Base-by-base conservation (phyloP, 2,329 filamentous ascomycete genomes). In the Nemania serpens region DNA sequence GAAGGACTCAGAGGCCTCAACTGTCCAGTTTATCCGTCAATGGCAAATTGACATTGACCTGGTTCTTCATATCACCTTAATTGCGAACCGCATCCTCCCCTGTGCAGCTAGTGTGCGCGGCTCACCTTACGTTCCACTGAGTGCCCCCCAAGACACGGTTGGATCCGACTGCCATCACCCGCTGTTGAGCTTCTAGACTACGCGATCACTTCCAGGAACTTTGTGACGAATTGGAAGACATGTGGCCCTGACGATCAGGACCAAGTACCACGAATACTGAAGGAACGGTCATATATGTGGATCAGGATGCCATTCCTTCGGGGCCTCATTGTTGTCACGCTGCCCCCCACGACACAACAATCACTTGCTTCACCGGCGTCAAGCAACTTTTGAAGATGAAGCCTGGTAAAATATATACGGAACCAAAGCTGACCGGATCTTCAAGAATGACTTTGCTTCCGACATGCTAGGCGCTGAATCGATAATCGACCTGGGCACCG, bases 1-100 rank as follows among this genome's bases (percentile, higher is more conserved):
- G 45, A 59, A 46, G 47, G 39, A 55, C 45, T 45, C 39, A 37
- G 37, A 54, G 46, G 37, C 55, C 61, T 64, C 55, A n/a, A 22
- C 43, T 41, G 42, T 56, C 34, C 55, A 68, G 59, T 71, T 72
- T 73, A 72, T 63, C 71, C 70, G 67, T 69, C 63, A 62, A 63
- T 69, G 64, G 64, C 52, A 69, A 67, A 63, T 63, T 65, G 58
- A 55, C 63, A 68, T 66, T 59, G 64, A 63, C 62, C 56, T 64
- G 62, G 65, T 63, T 53, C 47, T 60, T 62, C 59, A 62, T 68
- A 62, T 56, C 37, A 52, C 59, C 58, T 57, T 56, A 55, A 56
- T 65, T 61, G 34, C 63, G 61, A 63, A 61, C 58, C 55, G 57
- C 58, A 63, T 61, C 34, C 46, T 46, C 39, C 59, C 55, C 17